Conservation (phyloP, 371 early-diverging fungal species). For the Ordospora pajunii region DNA sequence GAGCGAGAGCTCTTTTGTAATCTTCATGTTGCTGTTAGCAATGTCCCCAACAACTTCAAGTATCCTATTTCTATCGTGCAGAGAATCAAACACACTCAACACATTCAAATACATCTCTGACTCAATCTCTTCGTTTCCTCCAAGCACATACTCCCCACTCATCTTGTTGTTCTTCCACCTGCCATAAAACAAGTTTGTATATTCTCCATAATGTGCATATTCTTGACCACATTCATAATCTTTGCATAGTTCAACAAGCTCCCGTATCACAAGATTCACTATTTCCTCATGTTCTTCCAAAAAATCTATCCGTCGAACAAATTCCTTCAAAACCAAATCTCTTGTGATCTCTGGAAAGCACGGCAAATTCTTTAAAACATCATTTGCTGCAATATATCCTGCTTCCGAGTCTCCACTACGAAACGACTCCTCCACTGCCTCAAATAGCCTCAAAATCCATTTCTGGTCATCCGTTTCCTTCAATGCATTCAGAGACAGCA, state of each 20-base stretch:
- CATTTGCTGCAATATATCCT: constrained; percentile 6
- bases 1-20: constrained; percentile 18
- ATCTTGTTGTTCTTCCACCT: constrained; percentile 34
- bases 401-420: background rate
- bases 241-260: constrained; percentile 16
- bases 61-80: constrained; percentile 14
- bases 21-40: background rate
- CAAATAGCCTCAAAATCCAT: constrained; percentile 25
- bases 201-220: constrained; percentile 4
- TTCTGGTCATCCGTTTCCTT: constrained; percentile 5
- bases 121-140: background rate
- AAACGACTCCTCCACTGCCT: background rate
- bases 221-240: constrained; percentile 1
- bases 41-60: constrained; percentile 19
- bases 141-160: background rate
- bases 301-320: background rate
- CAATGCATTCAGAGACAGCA: constrained; percentile 10
- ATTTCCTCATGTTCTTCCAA: constrained; percentile 26
- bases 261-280: constrained; percentile 13
- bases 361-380: background rate
- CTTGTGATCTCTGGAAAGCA: constrained; percentile 9
- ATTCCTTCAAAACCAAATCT: constrained; percentile 5
- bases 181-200: constrained; percentile 21
- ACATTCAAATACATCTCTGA: constrained; percentile 24
- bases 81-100: constrained; percentile 26